These are phyloP conservation scores for Pleurotus tuber-regium DNA, from an alignment of 768 basidiomycete genomes.

Conservation along the genomic window DNA sequence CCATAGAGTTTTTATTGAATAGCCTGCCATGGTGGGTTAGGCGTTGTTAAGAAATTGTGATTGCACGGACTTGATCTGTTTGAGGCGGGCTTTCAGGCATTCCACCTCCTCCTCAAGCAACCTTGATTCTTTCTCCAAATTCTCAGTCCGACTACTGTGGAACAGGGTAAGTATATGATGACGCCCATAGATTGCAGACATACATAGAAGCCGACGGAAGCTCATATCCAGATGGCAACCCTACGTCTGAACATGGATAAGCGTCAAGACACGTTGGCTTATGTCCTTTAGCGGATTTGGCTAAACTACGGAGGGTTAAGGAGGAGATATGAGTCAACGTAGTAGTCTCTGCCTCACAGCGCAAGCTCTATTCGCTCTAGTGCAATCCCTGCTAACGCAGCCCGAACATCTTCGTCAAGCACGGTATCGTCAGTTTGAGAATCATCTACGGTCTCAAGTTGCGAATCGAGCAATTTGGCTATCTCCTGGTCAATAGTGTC, in stretches of 20 bases:
- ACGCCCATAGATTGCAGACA: background rate
- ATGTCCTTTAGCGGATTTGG: no score
- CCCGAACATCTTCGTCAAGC: background rate
- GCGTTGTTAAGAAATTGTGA: no score
- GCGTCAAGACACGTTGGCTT: no score
- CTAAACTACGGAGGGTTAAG: no score
- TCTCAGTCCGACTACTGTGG: conserved; percentile 22
- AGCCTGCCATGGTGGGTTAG: no score
- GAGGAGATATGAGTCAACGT: no score
- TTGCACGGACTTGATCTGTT: conserved; percentile 26
- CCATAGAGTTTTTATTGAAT: no score
- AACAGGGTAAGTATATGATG: background rate
- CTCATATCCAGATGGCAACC: background rate
- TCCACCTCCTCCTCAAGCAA: conserved; percentile 25
- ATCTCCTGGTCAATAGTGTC: background rate
- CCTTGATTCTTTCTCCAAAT: conserved; percentile 23
- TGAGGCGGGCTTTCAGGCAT: conserved; percentile 25
- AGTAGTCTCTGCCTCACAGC: no score
- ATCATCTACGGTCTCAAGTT: background rate
- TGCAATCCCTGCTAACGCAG: background rate
- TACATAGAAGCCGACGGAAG: background rate
- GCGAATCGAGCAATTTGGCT: background rate
- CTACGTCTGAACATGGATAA: no score
- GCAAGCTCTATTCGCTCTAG: background rate
- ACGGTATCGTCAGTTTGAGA: background rate